Evolutionary conservation across 2,329 filamentous ascomycete species (phyloP), one percentile per base, ranked within the genome.

Genomic region (Microsporum audouinii): DNA sequence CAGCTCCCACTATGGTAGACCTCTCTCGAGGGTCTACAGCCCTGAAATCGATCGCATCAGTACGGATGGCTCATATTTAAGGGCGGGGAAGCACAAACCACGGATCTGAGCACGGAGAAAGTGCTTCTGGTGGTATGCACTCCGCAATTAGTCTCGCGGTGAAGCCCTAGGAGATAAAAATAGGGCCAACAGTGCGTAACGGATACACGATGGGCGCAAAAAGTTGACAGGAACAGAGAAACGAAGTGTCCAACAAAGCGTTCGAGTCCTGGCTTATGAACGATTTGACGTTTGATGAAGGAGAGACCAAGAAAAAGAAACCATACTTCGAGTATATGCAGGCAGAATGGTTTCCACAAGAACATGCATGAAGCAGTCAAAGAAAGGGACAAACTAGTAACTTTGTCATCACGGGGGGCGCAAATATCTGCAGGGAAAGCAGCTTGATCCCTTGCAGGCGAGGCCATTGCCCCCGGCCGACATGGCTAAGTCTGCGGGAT

Each of bases 11-110:
- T 55, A 55, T 2, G 51, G 23, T 12, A 31, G 23, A 31, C 29
- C 8, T 34, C 1, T 17, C n/a, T 10, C 5, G 51, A 5, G 2
- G 51, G 14, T 12, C 36, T n/a, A 23, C 31, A n/a, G n/a, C 14
- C 14, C 31, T 55, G 23, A 34, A 36, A 36, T 36, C 6, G 12
- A 7, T 36, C 14, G 51, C 5, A 55, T 55, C 51, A 55, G 51
- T 12, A 55, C 12, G 31, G 31, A 34, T 34, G 29, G 33, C 38
- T 45, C 38, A 34, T 33, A 39, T 45, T 17, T 39, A 8, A 55
- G 14, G 31, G 51, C 51, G 51, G 51, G 51, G 51, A 36, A 55
- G 14, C 51, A 55, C 51, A 36, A 55, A 55, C 51, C 51, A 55
- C 51, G 12, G n/a, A 17, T 39, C 38, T 3, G 38, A 39, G 38